These are phyloP conservation scores for Backusella parvicylindrica DNA, from an alignment of 192 early-diverging fungal genomes.

Conservation along the genomic window DNA sequence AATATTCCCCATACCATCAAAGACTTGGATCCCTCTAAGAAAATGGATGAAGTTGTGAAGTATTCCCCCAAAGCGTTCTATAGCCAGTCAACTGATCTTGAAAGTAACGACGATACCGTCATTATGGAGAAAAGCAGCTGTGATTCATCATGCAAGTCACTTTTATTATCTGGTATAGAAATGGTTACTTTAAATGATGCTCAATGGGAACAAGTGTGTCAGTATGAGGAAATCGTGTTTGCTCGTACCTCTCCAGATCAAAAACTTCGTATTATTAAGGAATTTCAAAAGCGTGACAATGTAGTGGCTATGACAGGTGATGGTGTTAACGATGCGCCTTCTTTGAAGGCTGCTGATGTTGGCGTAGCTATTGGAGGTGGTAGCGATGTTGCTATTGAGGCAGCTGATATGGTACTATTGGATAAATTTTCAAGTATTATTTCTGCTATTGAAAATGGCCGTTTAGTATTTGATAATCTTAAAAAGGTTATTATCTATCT, in stretches of 20 bases:
- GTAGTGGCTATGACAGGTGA: slow-evolving; percentile 90
- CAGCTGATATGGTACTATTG: slow-evolving; percentile 62
- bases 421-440: slow-evolving; percentile 66
- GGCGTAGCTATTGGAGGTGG: slow-evolving; percentile 87
- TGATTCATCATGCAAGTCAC: slow-evolving; percentile 62
- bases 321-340: slow-evolving; percentile 89
- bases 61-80: not conserved
- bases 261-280: slow-evolving; percentile 77
- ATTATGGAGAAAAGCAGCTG: slow-evolving; percentile 51
- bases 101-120: not conserved
- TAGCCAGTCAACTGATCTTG: not conserved
- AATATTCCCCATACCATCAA: slow-evolving; percentile 31
- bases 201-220: slow-evolving; percentile 68
- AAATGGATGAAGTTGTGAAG: not conserved
- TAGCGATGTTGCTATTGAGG: slow-evolving; percentile 74
- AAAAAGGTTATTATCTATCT: slow-evolving; percentile 86
- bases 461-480: slow-evolving; percentile 83
- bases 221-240: slow-evolving; percentile 78
- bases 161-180: slow-evolving; percentile 69
- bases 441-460: slow-evolving; percentile 76
- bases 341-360: slow-evolving; percentile 87
- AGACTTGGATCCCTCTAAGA: slow-evolving; percentile 17
- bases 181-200: slow-evolving; percentile 51
- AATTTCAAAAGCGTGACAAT: slow-evolving; percentile 64
- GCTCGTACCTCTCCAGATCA: slow-evolving; percentile 78